These are phyloP conservation scores for Ilyonectria sp. DNA, from an alignment of 2,329 filamentous ascomycete species.

Conservation along the genomic window DNA sequence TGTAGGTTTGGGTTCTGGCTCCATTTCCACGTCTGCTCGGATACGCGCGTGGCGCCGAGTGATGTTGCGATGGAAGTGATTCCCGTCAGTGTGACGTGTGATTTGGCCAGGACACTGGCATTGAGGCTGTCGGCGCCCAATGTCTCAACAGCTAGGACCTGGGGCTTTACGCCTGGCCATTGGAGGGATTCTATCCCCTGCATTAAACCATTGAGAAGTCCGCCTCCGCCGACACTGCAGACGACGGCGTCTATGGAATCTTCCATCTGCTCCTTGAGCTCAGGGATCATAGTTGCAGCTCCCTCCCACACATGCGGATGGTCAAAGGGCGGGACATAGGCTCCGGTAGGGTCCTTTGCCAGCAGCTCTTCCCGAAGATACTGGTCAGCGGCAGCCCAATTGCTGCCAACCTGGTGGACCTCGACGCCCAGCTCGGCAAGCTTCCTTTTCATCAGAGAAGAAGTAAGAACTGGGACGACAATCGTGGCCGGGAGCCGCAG, in stretches of 20 bases:
- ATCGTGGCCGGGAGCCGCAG: slow-evolving; percentile 80
- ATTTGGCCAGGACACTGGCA: slow-evolving; percentile 69
- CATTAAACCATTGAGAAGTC: slow-evolving; percentile 83
- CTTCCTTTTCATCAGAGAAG: slow-evolving; percentile 79
- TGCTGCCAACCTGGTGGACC: slow-evolving; percentile 78
- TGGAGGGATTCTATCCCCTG: slow-evolving; percentile 72
- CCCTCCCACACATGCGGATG: slow-evolving; percentile 78
- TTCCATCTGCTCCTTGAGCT: slow-evolving; percentile 59
- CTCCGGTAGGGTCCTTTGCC: slow-evolving; percentile 63
- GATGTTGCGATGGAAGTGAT: slow-evolving; percentile 85
- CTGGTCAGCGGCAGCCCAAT: slow-evolving; percentile 79
- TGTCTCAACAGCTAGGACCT: slow-evolving; percentile 83
- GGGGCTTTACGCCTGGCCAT: slow-evolving; percentile 55
- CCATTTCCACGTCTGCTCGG: slow-evolving; percentile 77
- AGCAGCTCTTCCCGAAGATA: slow-evolving; percentile 74
- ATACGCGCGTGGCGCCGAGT: slow-evolving; percentile 82
- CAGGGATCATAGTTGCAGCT: slow-evolving; percentile 71
- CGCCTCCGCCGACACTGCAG: slow-evolving; percentile 86
- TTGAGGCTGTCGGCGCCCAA: slow-evolving; percentile 79
- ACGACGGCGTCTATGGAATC: slow-evolving; percentile 77
- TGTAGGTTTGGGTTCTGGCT: slow-evolving; percentile 59
- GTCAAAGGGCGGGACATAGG: slow-evolving; percentile 81
- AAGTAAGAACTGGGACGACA: slow-evolving; percentile 78
- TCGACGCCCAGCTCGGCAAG: slow-evolving; percentile 77
- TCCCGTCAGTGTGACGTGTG: slow-evolving; percentile 74